Percentiles rank a stretch among this genome's conserved stretches.
Conservation (phyloP, 2,329 filamentous ascomycete species). For the Colletotrichum viniferum region DNA sequence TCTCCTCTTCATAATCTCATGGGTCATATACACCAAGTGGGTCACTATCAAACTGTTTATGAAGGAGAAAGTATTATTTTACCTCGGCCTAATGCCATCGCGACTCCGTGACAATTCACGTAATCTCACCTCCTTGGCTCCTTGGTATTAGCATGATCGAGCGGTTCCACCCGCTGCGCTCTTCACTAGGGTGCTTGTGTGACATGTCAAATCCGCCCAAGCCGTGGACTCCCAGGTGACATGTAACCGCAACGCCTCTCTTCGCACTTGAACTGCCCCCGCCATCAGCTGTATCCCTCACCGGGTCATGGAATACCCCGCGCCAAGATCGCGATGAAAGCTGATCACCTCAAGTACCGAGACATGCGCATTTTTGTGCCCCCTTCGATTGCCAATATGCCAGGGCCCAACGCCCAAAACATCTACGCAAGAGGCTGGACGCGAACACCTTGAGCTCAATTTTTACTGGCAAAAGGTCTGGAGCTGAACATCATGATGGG, state of each 20-base stretch:
- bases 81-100: background rate
- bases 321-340: background rate
- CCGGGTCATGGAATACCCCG: background rate
- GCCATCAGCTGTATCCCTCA: background rate
- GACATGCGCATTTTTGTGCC: background rate
- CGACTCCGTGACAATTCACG: background rate
- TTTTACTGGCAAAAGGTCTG: background rate
- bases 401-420: background rate
- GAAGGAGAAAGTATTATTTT: background rate
- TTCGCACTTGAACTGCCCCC: background rate
- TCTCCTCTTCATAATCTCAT: too few species aligned
- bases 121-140: background rate
- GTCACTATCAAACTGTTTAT: background rate
- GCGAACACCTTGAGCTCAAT: background rate
- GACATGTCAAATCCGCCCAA: background rate
- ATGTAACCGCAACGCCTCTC: background rate
- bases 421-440: background rate
- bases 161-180: background rate
- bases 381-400: background rate
- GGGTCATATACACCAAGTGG: rapidly evolving
- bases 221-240: background rate
- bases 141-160: background rate
- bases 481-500: background rate
- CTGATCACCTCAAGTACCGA: background rate
- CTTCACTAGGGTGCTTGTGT: background rate